Percentiles rank a stretch among this genome's conserved stretches.
phyloP scores from a whole-genome alignment of 2,329 filamentous ascomycete species.

The Xylaria sp. region DNA sequence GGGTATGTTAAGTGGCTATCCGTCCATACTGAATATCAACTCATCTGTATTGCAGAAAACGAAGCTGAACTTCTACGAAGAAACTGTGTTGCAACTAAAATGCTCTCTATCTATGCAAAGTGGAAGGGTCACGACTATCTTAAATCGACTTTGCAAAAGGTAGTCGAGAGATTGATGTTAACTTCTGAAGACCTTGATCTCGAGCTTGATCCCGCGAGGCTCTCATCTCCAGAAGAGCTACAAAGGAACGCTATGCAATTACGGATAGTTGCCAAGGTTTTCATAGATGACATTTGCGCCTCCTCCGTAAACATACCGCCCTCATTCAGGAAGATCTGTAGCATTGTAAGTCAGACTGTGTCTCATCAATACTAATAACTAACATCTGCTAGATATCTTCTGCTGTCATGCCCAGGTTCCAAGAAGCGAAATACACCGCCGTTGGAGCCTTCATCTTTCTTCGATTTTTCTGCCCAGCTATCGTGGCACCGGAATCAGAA shows the following conservation, averaged over 20 bases:
- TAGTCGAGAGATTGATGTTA: constrained; percentile 72
- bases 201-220: constrained; percentile 73
- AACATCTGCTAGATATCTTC: constrained; percentile 63
- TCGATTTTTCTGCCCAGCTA: constrained; percentile 77
- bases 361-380: constrained; percentile 17
- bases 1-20: constrained; percentile 53
- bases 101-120: constrained; percentile 76
- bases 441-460: constrained; percentile 78
- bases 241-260: constrained; percentile 74
- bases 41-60: constrained; percentile 60
- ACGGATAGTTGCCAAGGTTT: constrained; percentile 74
- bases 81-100: constrained; percentile 77
- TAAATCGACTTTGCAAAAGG: constrained; percentile 72
- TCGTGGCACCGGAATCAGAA: constrained; percentile 75
- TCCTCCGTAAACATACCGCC: constrained; percentile 70
- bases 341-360: constrained; percentile 62
- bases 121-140: constrained; percentile 76
- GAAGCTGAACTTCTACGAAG: constrained; percentile 75
- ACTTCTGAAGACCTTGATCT: constrained; percentile 75
- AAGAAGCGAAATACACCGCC: constrained; percentile 77
- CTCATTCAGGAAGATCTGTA: constrained; percentile 74
- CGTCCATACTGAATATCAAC: constrained; percentile 15
- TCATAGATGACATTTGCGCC: constrained; percentile 76
- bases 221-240: constrained; percentile 69
- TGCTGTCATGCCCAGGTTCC: constrained; percentile 72